Conservation (phyloP, 1,284 basidiomycete genomes). For the Cutaneotrichosporon spelunceum region DNA sequence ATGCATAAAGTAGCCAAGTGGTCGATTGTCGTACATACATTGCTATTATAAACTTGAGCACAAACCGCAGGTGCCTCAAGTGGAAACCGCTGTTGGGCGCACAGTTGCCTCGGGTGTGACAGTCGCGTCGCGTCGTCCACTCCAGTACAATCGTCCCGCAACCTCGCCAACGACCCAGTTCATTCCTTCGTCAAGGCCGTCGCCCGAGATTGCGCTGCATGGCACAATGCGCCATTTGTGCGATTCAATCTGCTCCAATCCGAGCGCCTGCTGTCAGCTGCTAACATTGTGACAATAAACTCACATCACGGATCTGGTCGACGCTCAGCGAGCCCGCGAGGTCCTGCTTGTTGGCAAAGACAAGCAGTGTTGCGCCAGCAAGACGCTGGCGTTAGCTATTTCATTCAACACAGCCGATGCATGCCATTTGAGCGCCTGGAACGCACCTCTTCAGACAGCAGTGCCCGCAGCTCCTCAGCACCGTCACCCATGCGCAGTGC, state of each 20-base stretch:
- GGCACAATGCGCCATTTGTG: conserved; percentile 88
- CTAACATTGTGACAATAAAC: conserved; percentile 42
- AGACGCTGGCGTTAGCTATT: conserved; percentile 61
- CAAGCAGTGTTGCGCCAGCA: conserved; percentile 86
- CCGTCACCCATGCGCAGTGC: conserved; percentile 85
- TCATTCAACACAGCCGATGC: background rate
- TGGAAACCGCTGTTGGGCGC: background rate
- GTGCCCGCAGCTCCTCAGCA: conserved; percentile 74
- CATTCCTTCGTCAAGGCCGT: conserved; percentile 77
- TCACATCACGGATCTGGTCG: conserved; percentile 75
- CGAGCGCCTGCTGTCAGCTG: conserved; percentile 60
- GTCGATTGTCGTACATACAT: background rate
- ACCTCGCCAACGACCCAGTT: conserved; percentile 95
- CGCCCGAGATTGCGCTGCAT: conserved; percentile 87
- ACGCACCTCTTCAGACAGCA: conserved; percentile 87
- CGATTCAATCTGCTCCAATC: conserved; percentile 70
- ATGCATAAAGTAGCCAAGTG: background rate
- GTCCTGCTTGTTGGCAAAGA: conserved; percentile 99
- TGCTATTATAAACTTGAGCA: background rate
- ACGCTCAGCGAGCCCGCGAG: conserved; percentile 79
- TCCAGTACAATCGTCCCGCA: conserved; percentile 61
- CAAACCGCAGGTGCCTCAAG: background rate
- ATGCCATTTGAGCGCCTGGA: too few species aligned
- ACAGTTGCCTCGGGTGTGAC: background rate
- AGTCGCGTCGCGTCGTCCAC: conserved; percentile 17